Conservation (phyloP, 495 filamentous ascomycete species). For the Oleoguttula mirabilis region DNA sequence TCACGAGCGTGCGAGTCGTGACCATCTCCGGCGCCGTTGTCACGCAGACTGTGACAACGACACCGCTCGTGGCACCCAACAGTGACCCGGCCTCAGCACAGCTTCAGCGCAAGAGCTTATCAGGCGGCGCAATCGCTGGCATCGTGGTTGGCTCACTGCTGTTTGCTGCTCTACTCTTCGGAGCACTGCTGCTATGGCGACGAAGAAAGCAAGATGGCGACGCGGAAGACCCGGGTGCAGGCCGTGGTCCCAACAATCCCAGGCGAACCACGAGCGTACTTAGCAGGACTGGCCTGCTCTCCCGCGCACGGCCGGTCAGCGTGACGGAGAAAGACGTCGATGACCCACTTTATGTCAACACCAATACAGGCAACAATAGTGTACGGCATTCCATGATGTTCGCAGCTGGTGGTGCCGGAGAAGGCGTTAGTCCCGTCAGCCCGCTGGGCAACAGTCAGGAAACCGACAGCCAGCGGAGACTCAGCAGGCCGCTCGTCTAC, state of each 20-base stretch:
- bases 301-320: conserved; percentile 7
- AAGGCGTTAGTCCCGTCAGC: conserved; percentile 11
- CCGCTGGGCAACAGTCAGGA: conserved; percentile 12
- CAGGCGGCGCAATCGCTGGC: conserved; percentile 18
- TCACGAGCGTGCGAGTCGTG: conserved; percentile 11
- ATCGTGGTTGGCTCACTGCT: conserved; percentile 15
- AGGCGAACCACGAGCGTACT: conserved; percentile 18
- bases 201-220: conserved; percentile 7
- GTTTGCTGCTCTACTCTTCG: conserved; percentile 12
- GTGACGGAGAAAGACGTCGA: conserved; percentile 3
- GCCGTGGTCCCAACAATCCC: not conserved
- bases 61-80: conserved; percentile 1
- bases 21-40: conserved; percentile 8
- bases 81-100: not conserved
- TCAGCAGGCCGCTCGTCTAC: conserved; percentile 18
- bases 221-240: not conserved
- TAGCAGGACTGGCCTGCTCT: conserved; percentile 20
- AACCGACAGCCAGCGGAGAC: not conserved
- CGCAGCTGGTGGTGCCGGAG: conserved; percentile 2
- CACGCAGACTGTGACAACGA: conserved; percentile 18
- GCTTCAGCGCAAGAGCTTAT: conserved; percentile 8
- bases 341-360: not conserved
- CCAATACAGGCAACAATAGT: conserved; percentile 6
- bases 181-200: conserved; percentile 8
- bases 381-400: conserved; percentile 17